Percentiles rank a stretch among this genome's conserved stretches.
Conservation (phyloP, 2,329 filamentous ascomycete species). For the Acarospora socialis region DNA sequence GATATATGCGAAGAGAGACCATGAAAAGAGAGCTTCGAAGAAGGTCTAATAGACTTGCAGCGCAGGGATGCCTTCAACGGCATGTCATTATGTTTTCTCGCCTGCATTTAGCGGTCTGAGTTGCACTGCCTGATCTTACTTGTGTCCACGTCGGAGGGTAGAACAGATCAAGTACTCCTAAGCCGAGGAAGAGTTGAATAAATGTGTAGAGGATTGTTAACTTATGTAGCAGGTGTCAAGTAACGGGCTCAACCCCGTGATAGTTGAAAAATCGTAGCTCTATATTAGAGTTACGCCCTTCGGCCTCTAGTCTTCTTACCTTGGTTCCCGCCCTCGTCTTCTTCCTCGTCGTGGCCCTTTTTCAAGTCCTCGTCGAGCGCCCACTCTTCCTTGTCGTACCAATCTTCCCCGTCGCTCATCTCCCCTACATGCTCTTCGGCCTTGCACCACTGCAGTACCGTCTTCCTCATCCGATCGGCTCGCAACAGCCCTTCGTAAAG, state of each 20-base stretch:
- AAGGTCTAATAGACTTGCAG: constrained; percentile 21
- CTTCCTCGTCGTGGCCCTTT: constrained; percentile 48
- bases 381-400: constrained; percentile 51
- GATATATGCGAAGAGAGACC: constrained; percentile 69
- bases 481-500: constrained; percentile 42
- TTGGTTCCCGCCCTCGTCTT: constrained; percentile 34
- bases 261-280: no score
- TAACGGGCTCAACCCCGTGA: no score
- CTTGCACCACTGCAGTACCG: constrained; percentile 46
- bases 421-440: constrained; percentile 50
- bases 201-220: no score
- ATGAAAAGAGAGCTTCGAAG: constrained; percentile 24
- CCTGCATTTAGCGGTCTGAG: no score
- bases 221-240: no score
- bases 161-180: no score
- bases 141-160: no score
- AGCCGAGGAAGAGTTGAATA: no score
- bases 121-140: no score
- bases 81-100: no score
- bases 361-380: constrained; percentile 42
- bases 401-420: constrained; percentile 54
- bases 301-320: constrained; percentile 14
- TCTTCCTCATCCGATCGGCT: constrained; percentile 44
- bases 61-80: no score
- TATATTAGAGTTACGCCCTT: constrained; percentile 5